A percentile compares a stretch with the other conserved stretches of the same genome.
These are phyloP conservation scores for Dactylellina haptotyla DNA, from an alignment of 2,329 filamentous ascomycete genomes.

Conservation along the genomic window DNA sequence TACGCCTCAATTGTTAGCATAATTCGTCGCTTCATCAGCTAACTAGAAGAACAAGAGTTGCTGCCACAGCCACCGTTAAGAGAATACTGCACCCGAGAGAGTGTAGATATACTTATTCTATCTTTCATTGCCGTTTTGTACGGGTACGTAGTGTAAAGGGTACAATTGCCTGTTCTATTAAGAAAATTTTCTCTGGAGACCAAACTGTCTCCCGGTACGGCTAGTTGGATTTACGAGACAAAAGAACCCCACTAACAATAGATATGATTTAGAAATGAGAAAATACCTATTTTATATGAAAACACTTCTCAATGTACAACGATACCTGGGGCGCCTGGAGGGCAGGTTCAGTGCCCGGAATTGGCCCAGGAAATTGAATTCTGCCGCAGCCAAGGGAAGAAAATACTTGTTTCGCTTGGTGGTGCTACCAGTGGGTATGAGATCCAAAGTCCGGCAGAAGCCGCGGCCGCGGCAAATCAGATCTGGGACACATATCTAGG, in stretches of 20 bases:
- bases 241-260: background rate
- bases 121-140: slow-evolving; percentile 57
- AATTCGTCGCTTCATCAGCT: no score
- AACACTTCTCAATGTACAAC: background rate
- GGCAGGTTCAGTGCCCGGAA: slow-evolving; percentile 22
- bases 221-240: background rate
- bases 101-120: slow-evolving; percentile 59
- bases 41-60: slow-evolving; percentile 1
- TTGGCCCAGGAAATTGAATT: slow-evolving; percentile 55
- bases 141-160: no score
- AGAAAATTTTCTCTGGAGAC: background rate
- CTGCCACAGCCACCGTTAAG: slow-evolving; percentile 34
- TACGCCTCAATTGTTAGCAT: no score
- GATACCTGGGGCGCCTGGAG: background rate
- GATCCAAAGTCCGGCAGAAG: slow-evolving; percentile 63
- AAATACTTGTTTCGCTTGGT: slow-evolving; percentile 77
- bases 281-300: slow-evolving; percentile 32
- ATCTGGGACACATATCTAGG: slow-evolving; percentile 66
- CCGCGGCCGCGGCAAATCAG: slow-evolving; percentile 68
- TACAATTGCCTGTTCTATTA: no score
- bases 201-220: background rate
- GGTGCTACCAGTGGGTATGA: slow-evolving; percentile 66
- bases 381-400: slow-evolving; percentile 75
- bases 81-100: slow-evolving; percentile 56
- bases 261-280: slow-evolving; percentile 7